Conservation (phyloP, 2,329 filamentous ascomycete genomes). For the Aureobasidium pullulans region DNA sequence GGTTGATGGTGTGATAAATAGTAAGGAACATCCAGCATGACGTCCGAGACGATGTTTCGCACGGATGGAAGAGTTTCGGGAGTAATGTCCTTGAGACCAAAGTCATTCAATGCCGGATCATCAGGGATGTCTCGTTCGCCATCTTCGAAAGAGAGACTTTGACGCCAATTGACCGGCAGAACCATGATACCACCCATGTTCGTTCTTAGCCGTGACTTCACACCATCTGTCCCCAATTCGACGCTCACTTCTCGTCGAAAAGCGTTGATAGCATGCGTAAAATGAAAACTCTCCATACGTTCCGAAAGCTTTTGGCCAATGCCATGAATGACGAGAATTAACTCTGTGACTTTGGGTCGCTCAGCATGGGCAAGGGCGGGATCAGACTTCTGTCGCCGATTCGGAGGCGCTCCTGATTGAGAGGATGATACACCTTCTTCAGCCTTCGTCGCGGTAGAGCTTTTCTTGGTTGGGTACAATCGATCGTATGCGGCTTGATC, state of each 20-base stretch:
- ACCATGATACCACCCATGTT: constrained; percentile 90
- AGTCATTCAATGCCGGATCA: constrained; percentile 55
- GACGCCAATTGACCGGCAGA: constrained; percentile 83
- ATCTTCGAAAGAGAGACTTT: constrained; percentile 80
- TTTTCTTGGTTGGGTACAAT: constrained; percentile 51
- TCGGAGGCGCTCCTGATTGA: constrained; percentile 35
- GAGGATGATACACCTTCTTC: constrained; percentile 38
- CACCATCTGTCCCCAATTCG: constrained; percentile 65
- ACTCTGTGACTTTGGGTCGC: constrained; percentile 69
- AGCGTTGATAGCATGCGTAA: constrained; percentile 89
- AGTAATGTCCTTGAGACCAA: constrained; percentile 79
- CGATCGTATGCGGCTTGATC: constrained; percentile 69
- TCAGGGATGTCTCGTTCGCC: constrained; percentile 52
- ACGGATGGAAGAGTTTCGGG: constrained; percentile 84
- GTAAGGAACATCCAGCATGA: constrained; percentile 97
- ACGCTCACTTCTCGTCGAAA: constrained; percentile 81
- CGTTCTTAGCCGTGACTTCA: constrained; percentile 67
- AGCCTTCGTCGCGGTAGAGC: constrained; percentile 34
- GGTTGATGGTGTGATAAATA: constrained; percentile 94
- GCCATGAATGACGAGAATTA: constrained; percentile 86
- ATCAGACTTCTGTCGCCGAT: constrained; percentile 37
- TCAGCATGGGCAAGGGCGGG: constrained; percentile 57
- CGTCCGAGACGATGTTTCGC: constrained; percentile 85
- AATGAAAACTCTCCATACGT: constrained; percentile 90
- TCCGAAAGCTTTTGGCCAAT: constrained; percentile 96